phyloP scores from a whole-genome alignment of 306 rosid species.

The Aeschynomene evenia region DNA sequence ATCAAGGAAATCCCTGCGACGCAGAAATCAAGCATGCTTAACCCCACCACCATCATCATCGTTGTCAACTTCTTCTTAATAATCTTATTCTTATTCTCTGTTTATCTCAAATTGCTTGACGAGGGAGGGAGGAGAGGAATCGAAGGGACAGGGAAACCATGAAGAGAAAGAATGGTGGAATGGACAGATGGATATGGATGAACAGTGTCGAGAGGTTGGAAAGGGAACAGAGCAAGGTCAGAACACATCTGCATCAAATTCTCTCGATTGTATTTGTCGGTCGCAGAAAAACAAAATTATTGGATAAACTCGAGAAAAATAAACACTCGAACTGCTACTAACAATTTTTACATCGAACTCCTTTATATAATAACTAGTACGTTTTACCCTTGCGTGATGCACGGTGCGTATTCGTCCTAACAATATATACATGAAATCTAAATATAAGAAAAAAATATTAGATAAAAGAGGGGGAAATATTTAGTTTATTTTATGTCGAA shows the following conservation, averaged over 20 bases:
- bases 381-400: too few species aligned
- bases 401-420: too few species aligned
- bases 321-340: too few species aligned
- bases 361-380: too few species aligned
- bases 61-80: background rate
- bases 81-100: background rate
- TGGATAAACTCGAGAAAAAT: too few species aligned
- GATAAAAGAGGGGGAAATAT: too few species aligned
- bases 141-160: background rate
- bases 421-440: too few species aligned
- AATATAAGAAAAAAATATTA: too few species aligned
- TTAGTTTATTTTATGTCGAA: too few species aligned
- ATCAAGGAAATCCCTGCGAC: conserved; percentile 67
- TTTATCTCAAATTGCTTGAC: background rate
- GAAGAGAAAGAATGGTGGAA: background rate
- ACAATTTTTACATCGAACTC: too few species aligned
- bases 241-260: background rate
- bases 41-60: conserved; percentile 37
- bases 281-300: background rate
- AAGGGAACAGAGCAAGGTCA: background rate
- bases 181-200: background rate
- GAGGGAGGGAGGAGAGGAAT: background rate
- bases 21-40: conserved; percentile 60
- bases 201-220: background rate
- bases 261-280: background rate